phyloP scores from a whole-genome alignment of 768 basidiomycete genomes.

The Suillus variegatus region DNA sequence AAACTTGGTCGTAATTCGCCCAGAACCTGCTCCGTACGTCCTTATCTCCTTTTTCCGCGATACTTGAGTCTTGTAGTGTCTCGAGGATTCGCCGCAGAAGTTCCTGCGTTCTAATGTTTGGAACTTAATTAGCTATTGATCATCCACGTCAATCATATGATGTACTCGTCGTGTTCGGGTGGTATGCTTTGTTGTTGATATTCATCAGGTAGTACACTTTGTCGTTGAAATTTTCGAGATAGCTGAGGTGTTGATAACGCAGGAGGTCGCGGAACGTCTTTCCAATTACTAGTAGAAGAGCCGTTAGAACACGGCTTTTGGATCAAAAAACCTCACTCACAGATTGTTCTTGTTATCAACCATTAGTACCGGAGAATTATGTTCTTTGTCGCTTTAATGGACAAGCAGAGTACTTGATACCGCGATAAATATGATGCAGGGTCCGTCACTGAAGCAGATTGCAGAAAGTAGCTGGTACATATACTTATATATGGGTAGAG shows the following conservation, averaged over 20 bases:
- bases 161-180: neutral
- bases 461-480: neutral
- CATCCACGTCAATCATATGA: neutral
- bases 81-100: slow-evolving; percentile 1
- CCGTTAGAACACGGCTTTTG: neutral
- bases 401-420: neutral
- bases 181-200: neutral
- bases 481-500: neutral
- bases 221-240: neutral
- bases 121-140: neutral
- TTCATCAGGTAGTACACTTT: neutral
- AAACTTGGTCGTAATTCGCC: slow-evolving; percentile 15
- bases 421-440: neutral
- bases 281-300: neutral
- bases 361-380: neutral
- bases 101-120: slow-evolving; percentile 1
- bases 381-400: neutral
- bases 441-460: neutral
- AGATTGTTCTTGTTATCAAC: neutral
- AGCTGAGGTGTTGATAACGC: neutral
- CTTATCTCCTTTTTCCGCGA: neutral
- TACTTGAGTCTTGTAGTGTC: neutral
- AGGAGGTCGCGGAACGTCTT: neutral
- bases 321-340: neutral
- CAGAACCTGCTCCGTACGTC: slow-evolving; percentile 14